Evolutionary conservation across 768 basidiomycete genomes (phyloP).

Genomic region (Tulasnella calospora): DNA sequence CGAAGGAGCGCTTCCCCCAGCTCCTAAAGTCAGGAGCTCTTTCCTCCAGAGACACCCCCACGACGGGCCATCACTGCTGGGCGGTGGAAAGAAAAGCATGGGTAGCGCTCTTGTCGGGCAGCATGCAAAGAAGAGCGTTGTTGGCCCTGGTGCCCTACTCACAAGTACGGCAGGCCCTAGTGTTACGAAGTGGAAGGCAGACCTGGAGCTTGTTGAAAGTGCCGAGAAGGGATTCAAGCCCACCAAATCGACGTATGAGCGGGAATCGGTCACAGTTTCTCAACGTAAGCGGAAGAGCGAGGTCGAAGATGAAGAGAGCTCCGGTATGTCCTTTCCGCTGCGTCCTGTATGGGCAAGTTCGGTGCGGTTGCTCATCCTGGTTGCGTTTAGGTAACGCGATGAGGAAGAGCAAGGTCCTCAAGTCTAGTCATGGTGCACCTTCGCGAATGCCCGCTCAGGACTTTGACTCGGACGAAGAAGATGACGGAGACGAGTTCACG

Average conservation of each 20-base stretch:
- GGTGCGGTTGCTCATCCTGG: neutral
- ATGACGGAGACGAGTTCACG: slow-evolving; percentile 1
- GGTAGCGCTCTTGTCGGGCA: neutral
- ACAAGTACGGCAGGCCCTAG: neutral
- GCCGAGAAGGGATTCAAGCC: neutral
- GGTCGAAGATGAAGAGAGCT: neutral
- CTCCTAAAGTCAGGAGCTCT: neutral
- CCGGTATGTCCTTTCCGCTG: neutral
- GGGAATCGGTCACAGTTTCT: neutral
- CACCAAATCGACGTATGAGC: neutral
- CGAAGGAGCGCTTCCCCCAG: neutral
- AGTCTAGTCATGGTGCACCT: slow-evolving; percentile 1
- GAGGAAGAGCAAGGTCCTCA: slow-evolving; percentile 21
- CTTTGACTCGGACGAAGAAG: slow-evolving; percentile 1
- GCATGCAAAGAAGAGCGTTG: slow-evolving; percentile 18
- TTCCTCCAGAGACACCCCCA: neutral
- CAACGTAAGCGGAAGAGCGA: slow-evolving; percentile 7
- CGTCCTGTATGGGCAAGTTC: neutral
- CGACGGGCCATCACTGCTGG: neutral
- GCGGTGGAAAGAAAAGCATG: slow-evolving; percentile 12
- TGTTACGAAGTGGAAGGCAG: slow-evolving; percentile 16
- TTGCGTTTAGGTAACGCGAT: neutral
- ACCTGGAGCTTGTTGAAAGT: neutral
- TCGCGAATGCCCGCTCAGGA: neutral
- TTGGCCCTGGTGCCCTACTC: neutral